Percentiles rank a stretch among this genome's conserved stretches.
phyloP scores from a whole-genome alignment of 2,329 filamentous ascomycete genomes.

The Alternaria ventricosa region DNA sequence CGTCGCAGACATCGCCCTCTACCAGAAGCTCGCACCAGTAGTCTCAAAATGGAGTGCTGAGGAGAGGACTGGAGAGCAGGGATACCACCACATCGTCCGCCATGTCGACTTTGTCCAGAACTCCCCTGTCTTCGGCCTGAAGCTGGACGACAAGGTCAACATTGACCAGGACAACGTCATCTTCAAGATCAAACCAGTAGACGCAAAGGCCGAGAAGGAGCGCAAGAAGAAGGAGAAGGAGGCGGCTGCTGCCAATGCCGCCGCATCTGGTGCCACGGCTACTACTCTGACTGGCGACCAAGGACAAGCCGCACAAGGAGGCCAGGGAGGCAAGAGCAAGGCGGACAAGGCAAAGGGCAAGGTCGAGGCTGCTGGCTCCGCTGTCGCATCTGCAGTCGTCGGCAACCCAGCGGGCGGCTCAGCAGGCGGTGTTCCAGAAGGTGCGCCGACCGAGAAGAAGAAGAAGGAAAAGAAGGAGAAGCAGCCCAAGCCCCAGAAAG shows the following conservation, averaged over 20 bases:
- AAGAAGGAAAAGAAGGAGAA: conserved; percentile 94
- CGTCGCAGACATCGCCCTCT: conserved; percentile 83
- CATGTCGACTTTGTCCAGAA: conserved; percentile 96
- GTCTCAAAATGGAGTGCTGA: conserved; percentile 83
- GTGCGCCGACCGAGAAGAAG: conserved; percentile 56
- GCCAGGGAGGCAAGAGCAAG: conserved; percentile 54
- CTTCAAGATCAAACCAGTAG: conserved; percentile 86
- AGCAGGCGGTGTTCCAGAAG: conserved; percentile 46
- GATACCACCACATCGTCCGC: conserved; percentile 88
- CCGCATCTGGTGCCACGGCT: conserved; percentile 57
- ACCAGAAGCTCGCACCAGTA: conserved; percentile 75
- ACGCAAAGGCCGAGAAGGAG: conserved; percentile 95
- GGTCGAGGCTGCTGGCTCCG: conserved; percentile 61
- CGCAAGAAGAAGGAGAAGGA: conserved; percentile 96
- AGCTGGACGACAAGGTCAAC: conserved; percentile 76
- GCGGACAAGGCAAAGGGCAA: conserved; percentile 58
- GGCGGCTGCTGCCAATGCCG: conserved; percentile 60
- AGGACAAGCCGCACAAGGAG: conserved; percentile 28
- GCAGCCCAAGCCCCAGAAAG: conserved; percentile 72
- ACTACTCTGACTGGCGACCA: conserved; percentile 44
- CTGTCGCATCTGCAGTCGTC: conserved; percentile 55
- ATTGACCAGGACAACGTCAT: conserved; percentile 82
- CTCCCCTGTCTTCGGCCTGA: conserved; percentile 72
- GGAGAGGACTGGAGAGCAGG: conserved; percentile 86
- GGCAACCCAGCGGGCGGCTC: conserved; percentile 46